Conservation (phyloP, 352 stramenopile species). For the Blastocystis sp. region DNA sequence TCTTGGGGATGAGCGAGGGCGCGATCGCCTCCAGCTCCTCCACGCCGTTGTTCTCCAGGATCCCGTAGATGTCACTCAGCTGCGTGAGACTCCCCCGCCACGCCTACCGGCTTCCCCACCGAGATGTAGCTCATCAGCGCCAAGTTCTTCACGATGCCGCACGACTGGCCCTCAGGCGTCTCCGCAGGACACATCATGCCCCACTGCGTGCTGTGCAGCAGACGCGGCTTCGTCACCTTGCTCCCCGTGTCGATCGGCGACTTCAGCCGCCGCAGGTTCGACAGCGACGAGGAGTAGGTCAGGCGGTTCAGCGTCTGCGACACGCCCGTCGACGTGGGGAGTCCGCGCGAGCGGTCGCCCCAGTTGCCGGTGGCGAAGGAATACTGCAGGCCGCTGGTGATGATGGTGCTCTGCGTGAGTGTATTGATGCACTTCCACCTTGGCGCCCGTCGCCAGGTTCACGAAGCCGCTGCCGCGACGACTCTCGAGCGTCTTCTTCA, state of each 20-base stretch:
- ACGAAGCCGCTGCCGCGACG: constrained; percentile 1
- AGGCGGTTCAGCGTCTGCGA: constrained; percentile 97
- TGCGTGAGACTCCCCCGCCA: neutral
- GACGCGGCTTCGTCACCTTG: constrained; percentile 95
- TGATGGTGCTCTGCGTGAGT: constrained; percentile 74
- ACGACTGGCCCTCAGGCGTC: constrained; percentile 64
- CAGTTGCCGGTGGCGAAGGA: constrained; percentile 98
- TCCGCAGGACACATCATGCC: constrained; percentile 90
- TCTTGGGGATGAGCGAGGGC: constrained; percentile 86
- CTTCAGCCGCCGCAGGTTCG: constrained; percentile 93
- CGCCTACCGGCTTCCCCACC: constrained; percentile 66
- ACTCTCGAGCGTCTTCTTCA: constrained; percentile 61
- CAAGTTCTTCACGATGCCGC: constrained; percentile 90
- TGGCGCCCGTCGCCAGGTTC: constrained; percentile 17
- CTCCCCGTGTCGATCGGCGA: constrained; percentile 92
- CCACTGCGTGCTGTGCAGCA: constrained; percentile 99
- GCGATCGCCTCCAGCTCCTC: constrained; percentile 93
- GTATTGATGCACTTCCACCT: no score
- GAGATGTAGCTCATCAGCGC: constrained; percentile 97
- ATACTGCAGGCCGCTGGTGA: constrained; percentile 95
- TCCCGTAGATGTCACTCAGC: constrained; percentile 87
- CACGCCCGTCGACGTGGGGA: constrained; percentile 83
- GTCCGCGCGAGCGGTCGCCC: constrained; percentile 79
- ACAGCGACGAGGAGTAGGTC: constrained; percentile 94
- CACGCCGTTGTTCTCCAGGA: constrained; percentile 93